Conservation (phyloP, 768 basidiomycete genomes). For the Clitopilus hobsonii region DNA sequence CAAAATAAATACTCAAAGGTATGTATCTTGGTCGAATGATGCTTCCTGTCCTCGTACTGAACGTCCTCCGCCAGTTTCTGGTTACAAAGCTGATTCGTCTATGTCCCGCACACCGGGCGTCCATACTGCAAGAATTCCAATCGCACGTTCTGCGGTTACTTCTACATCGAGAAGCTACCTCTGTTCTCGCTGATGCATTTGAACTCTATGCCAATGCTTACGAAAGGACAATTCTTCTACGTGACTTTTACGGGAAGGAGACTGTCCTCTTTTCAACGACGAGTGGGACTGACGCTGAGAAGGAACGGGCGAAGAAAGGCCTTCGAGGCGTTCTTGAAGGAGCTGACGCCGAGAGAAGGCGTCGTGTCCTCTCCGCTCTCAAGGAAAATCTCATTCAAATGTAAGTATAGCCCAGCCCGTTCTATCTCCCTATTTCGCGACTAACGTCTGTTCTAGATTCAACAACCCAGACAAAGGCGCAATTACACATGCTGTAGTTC, state of each 20-base stretch:
- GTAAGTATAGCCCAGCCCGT: too few relatives aligned
- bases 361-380: slow-evolving; percentile 60
- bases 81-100: slow-evolving; percentile 75
- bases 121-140: slow-evolving; percentile 79
- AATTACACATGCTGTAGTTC: slow-evolving; percentile 81
- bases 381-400: slow-evolving; percentile 73
- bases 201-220: slow-evolving; percentile 85
- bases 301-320: slow-evolving; percentile 61
- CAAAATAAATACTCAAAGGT: slow-evolving; percentile 93
- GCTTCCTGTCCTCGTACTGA: not conserved
- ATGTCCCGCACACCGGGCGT: slow-evolving; percentile 67
- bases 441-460: too few relatives aligned
- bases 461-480: slow-evolving; percentile 91
- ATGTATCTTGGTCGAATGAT: slow-evolving; percentile 8
- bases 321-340: slow-evolving; percentile 65
- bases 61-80: slow-evolving; percentile 52
- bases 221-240: slow-evolving; percentile 74
- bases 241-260: slow-evolving; percentile 91
- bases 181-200: slow-evolving; percentile 82
- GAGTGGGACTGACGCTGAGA: slow-evolving; percentile 54
- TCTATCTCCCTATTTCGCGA: too few relatives aligned
- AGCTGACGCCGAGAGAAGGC: slow-evolving; percentile 57
- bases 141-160: slow-evolving; percentile 71
- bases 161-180: slow-evolving; percentile 79
- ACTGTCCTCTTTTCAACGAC: slow-evolving; percentile 62